Base-by-base conservation (phyloP, 306 rosid species). In the Bauhinia variegata region DNA sequence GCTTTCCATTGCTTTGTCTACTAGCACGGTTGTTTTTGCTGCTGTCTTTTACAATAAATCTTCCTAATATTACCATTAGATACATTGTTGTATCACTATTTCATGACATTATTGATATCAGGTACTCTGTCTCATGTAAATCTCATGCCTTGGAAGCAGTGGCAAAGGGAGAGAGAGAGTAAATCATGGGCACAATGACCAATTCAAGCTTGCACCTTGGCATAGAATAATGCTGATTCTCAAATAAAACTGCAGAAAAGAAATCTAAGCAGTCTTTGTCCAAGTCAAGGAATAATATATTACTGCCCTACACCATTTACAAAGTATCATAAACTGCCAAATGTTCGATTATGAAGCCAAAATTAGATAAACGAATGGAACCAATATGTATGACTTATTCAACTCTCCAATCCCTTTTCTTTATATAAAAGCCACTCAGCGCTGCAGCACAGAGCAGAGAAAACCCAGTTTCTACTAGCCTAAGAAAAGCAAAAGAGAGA, bases 371-470 rank as follows among this genome's bases (percentile, higher is more conserved):
- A 64, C 7, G 58, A 16, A 78, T 38, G 17, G 53, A 50, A 67
- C 81, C 78, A 83, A 83, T 41, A 3, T 41, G 1, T 17, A n/a
- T 14, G 95, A 90, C 97, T 58, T 5, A 28, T 75, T 86, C 93
- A 76, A 38, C 65, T 38, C 37, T 23, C 28, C 28, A 23, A 2
- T 38, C 62, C 31, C 34, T 55, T 3, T 46, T 50, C 30, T 47
- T 54, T 30, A 11, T 11, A 41, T 69, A 6, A 71, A 60, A 71
- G 17, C 38, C 54, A 34, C 3, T 60, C 14, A 71, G 54, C 60
- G 61, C 4, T 55, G 47, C 42, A 34, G 48, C 55, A 37, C 34
- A 36, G 7, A 36, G 7, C 34, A 37, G n/a, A 73, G 10, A 62
- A 44, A 76, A 23, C 53, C 55, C 63, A 54, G 56, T 63, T 59